Evolutionary conservation across 306 rosid species (phyloP).

Genomic region (Cicer cuneatum): DNA sequence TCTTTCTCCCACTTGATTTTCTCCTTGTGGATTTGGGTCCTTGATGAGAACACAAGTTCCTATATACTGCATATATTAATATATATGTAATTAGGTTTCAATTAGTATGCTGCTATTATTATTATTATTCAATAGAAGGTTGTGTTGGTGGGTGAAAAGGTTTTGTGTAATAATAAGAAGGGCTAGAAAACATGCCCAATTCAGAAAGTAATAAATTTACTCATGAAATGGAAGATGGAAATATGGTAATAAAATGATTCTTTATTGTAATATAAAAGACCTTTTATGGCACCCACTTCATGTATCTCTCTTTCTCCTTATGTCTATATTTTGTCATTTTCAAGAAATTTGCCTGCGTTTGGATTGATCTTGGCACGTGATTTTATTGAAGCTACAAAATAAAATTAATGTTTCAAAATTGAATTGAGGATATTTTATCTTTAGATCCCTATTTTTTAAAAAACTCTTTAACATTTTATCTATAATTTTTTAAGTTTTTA

Average conservation of each 20-base stretch:
- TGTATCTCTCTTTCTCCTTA: not conserved
- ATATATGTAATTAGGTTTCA: conserved; percentile 55
- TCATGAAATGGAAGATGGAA: conserved; percentile 52
- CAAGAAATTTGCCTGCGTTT: not conserved
- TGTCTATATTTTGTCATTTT: too few species aligned
- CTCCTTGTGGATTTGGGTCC: conserved; percentile 53
- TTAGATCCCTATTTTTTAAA: too few species aligned
- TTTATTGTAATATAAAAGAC: conserved; percentile 52
- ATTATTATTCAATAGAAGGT: conserved; percentile 42
- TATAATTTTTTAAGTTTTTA: too few species aligned
- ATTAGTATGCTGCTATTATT: conserved; percentile 41
- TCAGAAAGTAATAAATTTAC: conserved; percentile 40
- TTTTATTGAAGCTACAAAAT: not conserved
- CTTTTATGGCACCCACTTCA: conserved; percentile 17
- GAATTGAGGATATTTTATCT: too few species aligned
- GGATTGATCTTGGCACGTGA: not conserved
- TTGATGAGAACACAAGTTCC: conserved; percentile 48
- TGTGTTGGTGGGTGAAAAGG: conserved; percentile 60
- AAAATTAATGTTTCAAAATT: not conserved
- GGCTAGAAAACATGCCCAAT: conserved; percentile 51
- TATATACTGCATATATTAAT: conserved; percentile 54
- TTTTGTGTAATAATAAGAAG: conserved; percentile 53
- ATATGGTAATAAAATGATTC: conserved; percentile 60
- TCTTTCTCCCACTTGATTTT: conserved; percentile 31
- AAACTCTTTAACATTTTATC: too few species aligned